Evolutionary conservation across 192 early-diverging fungal genomes (phyloP), one percentile per base, ranked within the genome.

Genomic region (Rhizophagus clarus): DNA sequence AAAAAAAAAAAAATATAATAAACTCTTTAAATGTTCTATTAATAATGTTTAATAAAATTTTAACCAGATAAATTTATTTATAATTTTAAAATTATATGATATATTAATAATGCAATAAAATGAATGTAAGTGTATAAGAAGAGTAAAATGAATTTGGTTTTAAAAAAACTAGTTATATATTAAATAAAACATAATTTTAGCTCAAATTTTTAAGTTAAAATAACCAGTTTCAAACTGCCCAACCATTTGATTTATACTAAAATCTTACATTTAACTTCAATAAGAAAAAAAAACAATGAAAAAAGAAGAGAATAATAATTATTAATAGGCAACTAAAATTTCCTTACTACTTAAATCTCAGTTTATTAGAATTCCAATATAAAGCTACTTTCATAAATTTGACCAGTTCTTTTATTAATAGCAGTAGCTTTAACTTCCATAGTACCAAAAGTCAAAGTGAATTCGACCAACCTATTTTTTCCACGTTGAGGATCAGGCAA

Each of bases 391-490:
- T 78, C 63, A 67, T 68, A 66, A 68, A 78, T 68, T 67, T 78
- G 76, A 1, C 76, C 76, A 68, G n/a, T 68, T 68, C 63, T 40
- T 28, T 60, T 78, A 31, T 78, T 78, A 17, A 60, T 28, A 10
- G 76, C 76, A 3, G 42, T 78, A 28, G 76, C 76, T 49, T 78
- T 78, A 60, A 78, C 64, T 78, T 78, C 76, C 76, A 78, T 68
- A 49, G 76, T 68, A 51, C 76, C 76, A 68, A 78, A 78, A 29
- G 76, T 78, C 29, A 78, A 67, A 68, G 63, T 68, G 47, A 78
- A 78, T 31, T 78, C 63, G 12, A 78, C 66, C 10, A 68, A 51
- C n/a, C 76, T 29, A 66, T 78, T 60, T 78, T 78, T 78, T 20
- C 76, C 76, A 26, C 28, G 62, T 20, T 78, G 76, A 20, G 64